Evolutionary conservation across 1,284 basidiomycete species (phyloP), one percentile per base, ranked within the genome.

Genomic region (Ganoderma resinaceum): DNA sequence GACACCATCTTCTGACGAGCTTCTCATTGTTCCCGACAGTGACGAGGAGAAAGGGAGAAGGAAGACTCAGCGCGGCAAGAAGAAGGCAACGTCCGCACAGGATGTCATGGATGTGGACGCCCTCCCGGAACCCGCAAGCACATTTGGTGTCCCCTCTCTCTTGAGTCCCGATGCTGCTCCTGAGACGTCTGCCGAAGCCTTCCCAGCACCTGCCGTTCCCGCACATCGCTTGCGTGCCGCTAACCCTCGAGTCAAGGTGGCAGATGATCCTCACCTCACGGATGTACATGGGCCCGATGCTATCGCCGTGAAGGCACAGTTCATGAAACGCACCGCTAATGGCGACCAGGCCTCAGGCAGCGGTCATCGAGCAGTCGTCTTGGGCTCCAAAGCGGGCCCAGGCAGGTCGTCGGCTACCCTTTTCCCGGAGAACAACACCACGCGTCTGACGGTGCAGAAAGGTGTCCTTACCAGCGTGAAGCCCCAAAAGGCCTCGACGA

Each of bases 161-260:
- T 57, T 71, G 4, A 43, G 35, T n/a, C 35, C 40, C 2, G 58
- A 65, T 5, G 20, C 66, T 3, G 62, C 83, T 20, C 81, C 82
- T 14, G 76, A 80, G 61, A 82, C 62, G 12, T 35, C 59, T 33
- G 35, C 57, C 16, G 43, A 55, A 53, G 31, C 31, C 12, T 53
- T 57, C 0, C 46, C 52, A n/a, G 66, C 60, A 14, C 61, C 59
- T 3, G 18, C 59, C 7, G 31, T 77, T 0, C 85, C 86, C 43
- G 76, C 78, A 1, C 88, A 88, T 75, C 84, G 84, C 64, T 78
- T 76, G 2, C 84, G 86, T 57, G 79, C 77, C 18, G 80, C 82
- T 11, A 87, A 89, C 33, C 87, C 90, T 23, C 81, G 81, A 3
- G 83, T 91, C 20, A 86, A 86, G 72, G 74, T 86, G 65, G 76